Percentiles rank a stretch among this genome's conserved stretches.
Evolutionary conservation across 306 rosid species (phyloP).

Genomic region (Quercus alba): DNA sequence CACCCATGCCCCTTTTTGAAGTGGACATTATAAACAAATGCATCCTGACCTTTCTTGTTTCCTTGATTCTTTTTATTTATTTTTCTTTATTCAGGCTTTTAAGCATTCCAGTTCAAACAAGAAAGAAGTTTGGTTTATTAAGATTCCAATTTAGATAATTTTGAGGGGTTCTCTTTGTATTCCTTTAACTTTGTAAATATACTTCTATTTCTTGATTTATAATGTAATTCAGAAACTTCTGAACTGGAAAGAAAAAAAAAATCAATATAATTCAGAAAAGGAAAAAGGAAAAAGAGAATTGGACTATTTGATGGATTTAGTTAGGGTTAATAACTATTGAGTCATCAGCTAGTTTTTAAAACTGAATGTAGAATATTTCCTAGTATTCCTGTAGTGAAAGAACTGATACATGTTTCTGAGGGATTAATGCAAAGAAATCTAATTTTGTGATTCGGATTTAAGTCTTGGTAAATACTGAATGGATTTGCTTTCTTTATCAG

Average conservation of each 20-base stretch:
- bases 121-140: neutral
- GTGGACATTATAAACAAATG: neutral
- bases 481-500: neutral
- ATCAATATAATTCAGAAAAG: neutral
- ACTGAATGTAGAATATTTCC: neutral
- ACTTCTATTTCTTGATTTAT: neutral
- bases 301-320: neutral
- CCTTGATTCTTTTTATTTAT: neutral
- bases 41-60: neutral
- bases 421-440: neutral
- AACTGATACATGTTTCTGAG: neutral
- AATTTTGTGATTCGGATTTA: neutral
- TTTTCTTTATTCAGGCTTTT: neutral
- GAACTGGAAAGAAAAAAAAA: neutral
- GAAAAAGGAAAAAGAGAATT: neutral
- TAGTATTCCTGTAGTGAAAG: neutral
- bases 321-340: neutral
- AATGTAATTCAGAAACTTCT: neutral
- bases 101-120: neutral
- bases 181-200: neutral
- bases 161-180: neutral
- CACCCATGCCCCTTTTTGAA: too few relatives aligned
- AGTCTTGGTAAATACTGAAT: neutral
- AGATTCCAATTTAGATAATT: neutral
- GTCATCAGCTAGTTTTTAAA: too few relatives aligned